These are phyloP conservation scores for Nigrospora oryzae DNA, from an alignment of 2,329 filamentous ascomycete species.

Conservation along the genomic window DNA sequence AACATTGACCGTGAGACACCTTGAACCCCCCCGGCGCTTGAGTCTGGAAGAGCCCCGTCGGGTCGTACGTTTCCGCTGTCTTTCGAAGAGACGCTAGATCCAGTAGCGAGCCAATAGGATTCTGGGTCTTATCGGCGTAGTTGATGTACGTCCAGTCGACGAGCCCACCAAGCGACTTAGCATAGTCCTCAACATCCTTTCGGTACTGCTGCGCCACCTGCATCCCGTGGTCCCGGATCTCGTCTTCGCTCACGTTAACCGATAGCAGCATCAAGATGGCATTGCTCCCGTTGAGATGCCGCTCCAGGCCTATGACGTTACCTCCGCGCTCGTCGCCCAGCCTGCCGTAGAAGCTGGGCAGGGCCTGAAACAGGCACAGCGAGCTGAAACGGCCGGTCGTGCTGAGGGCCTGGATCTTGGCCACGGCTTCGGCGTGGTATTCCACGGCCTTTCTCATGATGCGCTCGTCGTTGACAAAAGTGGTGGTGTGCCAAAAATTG, in stretches of 20 bases:
- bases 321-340: conserved; percentile 26
- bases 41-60: not conserved
- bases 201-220: not conserved
- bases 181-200: not conserved
- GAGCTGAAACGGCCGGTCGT: conserved; percentile 27
- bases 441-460: conserved; percentile 22
- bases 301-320: conserved; percentile 7
- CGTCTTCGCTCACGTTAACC: conserved; percentile 1
- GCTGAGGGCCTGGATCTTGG: conserved; percentile 15
- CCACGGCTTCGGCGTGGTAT: conserved; percentile 3
- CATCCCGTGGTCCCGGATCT: not conserved
- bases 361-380: conserved; percentile 31
- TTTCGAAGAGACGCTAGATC: not conserved
- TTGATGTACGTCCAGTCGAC: conserved; percentile 2
- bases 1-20: not conserved
- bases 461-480: conserved; percentile 16
- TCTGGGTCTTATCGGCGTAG: not conserved
- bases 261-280: conserved; percentile 1
- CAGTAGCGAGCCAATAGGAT: not conserved
- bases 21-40: not conserved
- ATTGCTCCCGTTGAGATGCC: conserved; percentile 9
- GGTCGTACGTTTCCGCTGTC: not conserved
- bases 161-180: not conserved
- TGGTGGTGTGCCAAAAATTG: conserved; percentile 13
- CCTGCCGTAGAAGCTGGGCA: conserved; percentile 26